phyloP scores from a whole-genome alignment of 352 stramenopile species.

The Globisporangium spinosum region DNA sequence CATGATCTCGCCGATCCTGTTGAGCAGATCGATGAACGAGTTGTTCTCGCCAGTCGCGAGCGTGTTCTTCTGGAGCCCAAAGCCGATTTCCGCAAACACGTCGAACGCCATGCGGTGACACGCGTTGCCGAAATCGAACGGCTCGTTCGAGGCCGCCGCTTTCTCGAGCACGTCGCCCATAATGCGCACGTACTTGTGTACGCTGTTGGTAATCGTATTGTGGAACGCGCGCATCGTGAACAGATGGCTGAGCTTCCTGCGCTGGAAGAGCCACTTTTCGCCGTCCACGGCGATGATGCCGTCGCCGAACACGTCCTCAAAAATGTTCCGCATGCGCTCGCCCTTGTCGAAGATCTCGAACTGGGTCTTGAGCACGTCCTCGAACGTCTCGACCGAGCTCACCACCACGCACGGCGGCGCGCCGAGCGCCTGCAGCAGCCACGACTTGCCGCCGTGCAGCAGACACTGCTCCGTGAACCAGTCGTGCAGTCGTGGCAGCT shows the following conservation, averaged over 20 bases:
- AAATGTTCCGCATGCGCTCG: slow-evolving; percentile 20
- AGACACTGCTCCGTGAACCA: slow-evolving; percentile 18
- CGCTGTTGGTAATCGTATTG: slow-evolving; percentile 25
- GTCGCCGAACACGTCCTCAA: slow-evolving; percentile 22
- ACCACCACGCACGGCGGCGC: slow-evolving; percentile 23
- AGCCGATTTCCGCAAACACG: slow-evolving; percentile 50
- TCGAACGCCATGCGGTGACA: slow-evolving; percentile 56
- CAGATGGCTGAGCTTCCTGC: slow-evolving; percentile 29
- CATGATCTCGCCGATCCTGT: slow-evolving; percentile 26
- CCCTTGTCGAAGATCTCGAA: slow-evolving; percentile 36
- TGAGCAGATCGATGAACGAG: slow-evolving; percentile 49
- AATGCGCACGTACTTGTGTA: slow-evolving; percentile 34
- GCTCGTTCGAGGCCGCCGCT: background rate
- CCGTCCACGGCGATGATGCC: slow-evolving; percentile 29
- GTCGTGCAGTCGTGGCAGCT: slow-evolving; percentile 10
- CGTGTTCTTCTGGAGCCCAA: slow-evolving; percentile 47
- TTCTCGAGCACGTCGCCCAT: slow-evolving; percentile 24
- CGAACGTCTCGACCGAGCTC: slow-evolving; percentile 21
- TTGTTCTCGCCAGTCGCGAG: slow-evolving; percentile 34
- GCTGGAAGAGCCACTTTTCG: slow-evolving; percentile 30
- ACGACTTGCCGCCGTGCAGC: slow-evolving; percentile 13
- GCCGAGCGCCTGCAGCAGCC: slow-evolving; percentile 21
- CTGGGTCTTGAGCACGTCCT: slow-evolving; percentile 37
- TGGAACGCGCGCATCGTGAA: slow-evolving; percentile 32
- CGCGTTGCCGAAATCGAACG: slow-evolving; percentile 19